Base-by-base conservation (phyloP, 345 rosid species). In the Limnanthes douglasii region DNA sequence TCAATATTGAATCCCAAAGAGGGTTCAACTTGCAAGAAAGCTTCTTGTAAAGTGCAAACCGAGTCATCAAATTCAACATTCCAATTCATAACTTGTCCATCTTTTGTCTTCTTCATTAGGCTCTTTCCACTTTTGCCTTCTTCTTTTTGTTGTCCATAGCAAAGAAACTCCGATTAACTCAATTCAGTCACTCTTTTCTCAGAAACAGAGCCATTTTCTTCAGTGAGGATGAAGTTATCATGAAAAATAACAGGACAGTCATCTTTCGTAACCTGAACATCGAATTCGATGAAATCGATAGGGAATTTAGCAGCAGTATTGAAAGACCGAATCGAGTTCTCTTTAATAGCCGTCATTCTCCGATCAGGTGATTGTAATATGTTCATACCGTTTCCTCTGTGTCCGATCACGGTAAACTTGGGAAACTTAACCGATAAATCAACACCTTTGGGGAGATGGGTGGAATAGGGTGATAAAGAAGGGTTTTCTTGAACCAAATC, bases 241-340 rank as follows among this genome's bases (percentile, higher is more conserved):
- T 90, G 98, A 69, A 84, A 90, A 61, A 90, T 90, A 51, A 90
- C 69, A 0, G 98, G 98, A 43, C 62, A 72, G 47, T 60, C 82
- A 63, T 90, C 99, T 41, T 62, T 78, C 18, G 99, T 90, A 48
- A 92, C 99, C 99, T 92, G 99, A 57, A 92, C 99, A 48, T 92
- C 99, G n/a, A 92, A 92, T 58, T 92, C 99, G 38, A 85, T 46
- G 64, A 62, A 92, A 51, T 92, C 88, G 28, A 85, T 42, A 0
- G 93, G 90, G 27, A 53, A 65, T 30, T 69, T 63, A 2, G 94
- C 85, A 17, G 96, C 93, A 6, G 68, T 13, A 37, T 80, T 80
- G 58, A 92, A 92, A 7, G 96, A 92, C 15, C 55, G 32, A 21
- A 84, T 68, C 2, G 93, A 64, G 64, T 92, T 92, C 61, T 84